Evolutionary conservation across 352 stramenopile species (phyloP), one percentile per base, ranked within the genome.

Genomic region (Globisporangium splendens): DNA sequence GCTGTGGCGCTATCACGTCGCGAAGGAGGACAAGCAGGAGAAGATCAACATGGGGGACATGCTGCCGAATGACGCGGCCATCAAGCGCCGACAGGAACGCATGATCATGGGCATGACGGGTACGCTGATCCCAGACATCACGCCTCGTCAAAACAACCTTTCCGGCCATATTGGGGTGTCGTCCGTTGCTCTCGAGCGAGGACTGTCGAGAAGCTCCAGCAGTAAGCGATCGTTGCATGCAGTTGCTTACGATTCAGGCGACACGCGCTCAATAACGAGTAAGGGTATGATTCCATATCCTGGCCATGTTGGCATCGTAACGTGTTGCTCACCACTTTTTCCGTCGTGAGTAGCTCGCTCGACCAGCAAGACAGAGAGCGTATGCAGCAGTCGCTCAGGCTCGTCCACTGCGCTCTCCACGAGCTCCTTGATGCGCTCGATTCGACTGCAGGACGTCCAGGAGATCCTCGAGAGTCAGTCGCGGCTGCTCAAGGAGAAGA

Each of bases 51-150:
- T 49, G 0, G 71, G 74, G 38, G 71, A 81, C 51, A 42, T 72
- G 8, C 63, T 52, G 18, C 59, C 58, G n/a, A 68, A 64, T 0
- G 66, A 75, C 46, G 62, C 53, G 11, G 46, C 56, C 0, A 20
- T 73, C 17, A 73, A 77, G 42, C 54, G 68, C 56, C 61, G 69
- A 10, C 65, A 72, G 24, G 55, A 75, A 20, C 66, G 74, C 7
- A 73, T 81, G 65, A 60, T 70, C 50, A 77, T 83, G 66, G 74
- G 71, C 17, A 74, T 83, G 35, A 75, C 74, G 0, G 74, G 74
- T 35, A 73, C 74, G 18, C 61, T 83, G 14, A 77, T 81, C 46
- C 73, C 71, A 5, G 64, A 77, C 43, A 51, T 79, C 41, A 83
- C 71, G 28, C 71, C 74, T 1, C 69, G 74, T 0, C 57, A 56